Evolutionary conservation across 768 basidiomycete genomes (phyloP), one percentile per base, ranked within the genome.

Genomic region (Tricholoma hemisulphureum): DNA sequence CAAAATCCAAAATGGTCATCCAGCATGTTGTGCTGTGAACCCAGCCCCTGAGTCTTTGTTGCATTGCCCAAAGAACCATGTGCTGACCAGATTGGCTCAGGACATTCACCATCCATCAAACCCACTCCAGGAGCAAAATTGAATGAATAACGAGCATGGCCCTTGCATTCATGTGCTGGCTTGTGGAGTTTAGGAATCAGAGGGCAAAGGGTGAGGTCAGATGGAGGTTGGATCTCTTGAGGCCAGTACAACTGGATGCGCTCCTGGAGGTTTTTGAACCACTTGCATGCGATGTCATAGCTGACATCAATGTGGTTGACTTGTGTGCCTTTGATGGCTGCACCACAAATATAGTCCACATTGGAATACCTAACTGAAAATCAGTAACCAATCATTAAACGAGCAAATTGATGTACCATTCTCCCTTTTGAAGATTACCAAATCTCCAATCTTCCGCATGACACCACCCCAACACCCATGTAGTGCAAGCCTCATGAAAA

Each of bases 121-220:
- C 71, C 74, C 21, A 64, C 60, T 0, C 71, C 67, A 0, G 26
- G 46, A 5, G 63, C 43, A 34, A 61, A 66, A 48, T 73, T 74
- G 35, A 75, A 60, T 0, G 69, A 74, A 55, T 48, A 75, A 1
- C 34, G 32, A 4, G 65, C 57, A 20, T 71, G 72, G 37, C 67
- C 65, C 2, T 49, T 53, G 2, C 26, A 20, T 13, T 68, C 57
- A 43, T 76, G 75, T n/a, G 64, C 67, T 4, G 55, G 58, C 23
- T 71, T 55, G 56, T 76, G 75, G 2, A 73, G 63, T 55, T 75
- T 75, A 1, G 70, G 73, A 23, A 76, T 63, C 0, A 55, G 58
- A 6, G 62, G 58, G 3, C 60, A 50, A 10, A 72, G 31, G 1
- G 37, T 16, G 31, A n/a, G 29, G 31, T 23, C 28, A 60, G 31